Evolutionary conservation across 148 eudicot genomes (phyloP).

Genomic region (Spergularia bocconei): DNA sequence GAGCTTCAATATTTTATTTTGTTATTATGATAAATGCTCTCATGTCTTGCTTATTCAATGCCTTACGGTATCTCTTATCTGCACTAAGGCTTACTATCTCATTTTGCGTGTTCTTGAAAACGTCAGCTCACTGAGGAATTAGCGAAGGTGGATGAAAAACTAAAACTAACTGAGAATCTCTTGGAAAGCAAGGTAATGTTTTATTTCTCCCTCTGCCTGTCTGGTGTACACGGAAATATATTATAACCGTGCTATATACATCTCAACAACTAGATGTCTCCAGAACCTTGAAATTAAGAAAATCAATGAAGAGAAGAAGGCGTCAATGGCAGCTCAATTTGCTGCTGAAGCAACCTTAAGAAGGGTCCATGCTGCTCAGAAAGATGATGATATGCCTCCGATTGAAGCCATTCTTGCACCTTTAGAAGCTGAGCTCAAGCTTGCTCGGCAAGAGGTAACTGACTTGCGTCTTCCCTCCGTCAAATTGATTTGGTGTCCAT

Average conservation of each 20-base stretch:
- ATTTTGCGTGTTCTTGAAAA: slow-evolving; percentile 13
- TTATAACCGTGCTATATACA: slow-evolving; percentile 4
- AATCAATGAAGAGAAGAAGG: slow-evolving; percentile 86
- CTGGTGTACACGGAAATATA: background rate
- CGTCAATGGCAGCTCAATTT: slow-evolving; percentile 92
- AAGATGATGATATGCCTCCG: slow-evolving; percentile 95
- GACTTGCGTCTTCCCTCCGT: background rate
- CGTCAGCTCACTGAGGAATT: slow-evolving; percentile 75
- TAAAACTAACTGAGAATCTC: slow-evolving; percentile 70
- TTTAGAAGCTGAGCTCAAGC: slow-evolving; percentile 91
- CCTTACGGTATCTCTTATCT: background rate
- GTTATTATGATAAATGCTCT: background rate
- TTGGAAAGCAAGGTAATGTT: slow-evolving; percentile 84
- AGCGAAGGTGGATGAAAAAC: slow-evolving; percentile 70
- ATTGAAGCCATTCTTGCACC: slow-evolving; percentile 95
- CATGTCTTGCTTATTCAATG: background rate
- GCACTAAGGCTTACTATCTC: slow-evolving; percentile 19
- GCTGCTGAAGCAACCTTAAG: slow-evolving; percentile 99
- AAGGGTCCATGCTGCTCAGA: slow-evolving; percentile 95
- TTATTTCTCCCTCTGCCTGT: background rate
- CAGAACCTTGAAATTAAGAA: slow-evolving; percentile 89
- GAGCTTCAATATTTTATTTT: background rate
- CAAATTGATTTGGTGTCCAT: background rate
- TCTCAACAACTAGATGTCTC: slow-evolving; percentile 19
- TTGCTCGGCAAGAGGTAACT: slow-evolving; percentile 38